Evolutionary conservation across 169 alveolate genomes (phyloP).

Genomic region (Cryptosporidium sp.): DNA sequence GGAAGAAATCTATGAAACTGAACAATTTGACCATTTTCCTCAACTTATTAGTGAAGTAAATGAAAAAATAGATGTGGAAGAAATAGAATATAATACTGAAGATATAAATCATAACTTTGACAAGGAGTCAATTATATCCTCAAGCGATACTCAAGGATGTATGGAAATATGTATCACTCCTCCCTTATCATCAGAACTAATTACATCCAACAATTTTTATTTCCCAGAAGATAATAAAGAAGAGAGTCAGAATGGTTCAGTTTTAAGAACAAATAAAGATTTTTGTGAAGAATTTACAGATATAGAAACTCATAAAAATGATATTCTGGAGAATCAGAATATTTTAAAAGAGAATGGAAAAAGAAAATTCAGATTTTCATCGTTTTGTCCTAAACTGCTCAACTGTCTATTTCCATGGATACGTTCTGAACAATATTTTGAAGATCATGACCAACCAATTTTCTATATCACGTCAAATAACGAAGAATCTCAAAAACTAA

Average conservation of each 20-base stretch:
- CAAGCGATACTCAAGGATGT: conserved; percentile 33
- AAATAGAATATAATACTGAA: neutral
- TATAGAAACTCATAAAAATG: neutral
- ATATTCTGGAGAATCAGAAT: neutral
- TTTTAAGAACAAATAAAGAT: neutral
- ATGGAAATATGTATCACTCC: conserved; percentile 66
- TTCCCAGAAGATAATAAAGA: conserved; percentile 16
- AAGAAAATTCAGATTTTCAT: neutral
- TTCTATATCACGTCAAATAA: neutral
- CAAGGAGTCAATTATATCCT: neutral
- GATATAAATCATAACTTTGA: conserved; percentile 2
- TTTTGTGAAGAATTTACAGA: neutral
- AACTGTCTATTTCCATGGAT: conserved; percentile 62
- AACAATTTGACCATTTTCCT: neutral
- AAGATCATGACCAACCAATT: conserved; percentile 3
- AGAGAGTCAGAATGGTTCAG: neutral
- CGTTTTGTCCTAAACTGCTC: conserved; percentile 9
- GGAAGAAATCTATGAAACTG: neutral
- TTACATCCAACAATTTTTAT: conserved; percentile 2
- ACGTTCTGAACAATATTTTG: conserved; percentile 15
- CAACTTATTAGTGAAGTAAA: neutral
- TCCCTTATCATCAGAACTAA: conserved; percentile 47
- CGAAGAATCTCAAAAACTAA: conserved; percentile 9
- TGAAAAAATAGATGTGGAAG: neutral
- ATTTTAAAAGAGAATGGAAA: neutral